A percentile compares a stretch with the other conserved stretches of the same genome.
phyloP scores from a whole-genome alignment of 352 stramenopile genomes.

The Thraustotheca clavata region DNA sequence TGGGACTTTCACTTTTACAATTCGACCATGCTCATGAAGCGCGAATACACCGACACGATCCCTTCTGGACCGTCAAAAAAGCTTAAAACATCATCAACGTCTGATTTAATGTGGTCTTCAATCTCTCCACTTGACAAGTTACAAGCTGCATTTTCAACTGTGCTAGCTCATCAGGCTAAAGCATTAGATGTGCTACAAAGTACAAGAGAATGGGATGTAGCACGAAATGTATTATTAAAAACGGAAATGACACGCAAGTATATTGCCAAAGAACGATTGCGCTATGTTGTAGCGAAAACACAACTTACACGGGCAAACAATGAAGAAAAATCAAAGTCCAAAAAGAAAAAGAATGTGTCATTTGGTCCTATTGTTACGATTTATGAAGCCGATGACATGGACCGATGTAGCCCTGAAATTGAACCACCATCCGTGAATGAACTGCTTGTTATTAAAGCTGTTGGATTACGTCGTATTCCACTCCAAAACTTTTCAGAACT shows the following conservation, averaged over 20 bases:
- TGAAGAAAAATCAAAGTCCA: not conserved
- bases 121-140: not conserved
- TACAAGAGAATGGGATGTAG: conserved; percentile 9
- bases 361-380: not conserved
- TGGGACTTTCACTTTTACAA: not conserved
- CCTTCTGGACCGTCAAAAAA: not conserved
- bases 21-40: conserved; percentile 7
- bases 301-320: not conserved
- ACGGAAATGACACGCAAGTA: conserved; percentile 6
- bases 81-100: not conserved
- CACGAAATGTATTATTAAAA: conserved; percentile 3
- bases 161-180: conserved; percentile 2
- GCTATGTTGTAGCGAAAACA: not conserved
- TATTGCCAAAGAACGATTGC: conserved; percentile 7
- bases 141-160: not conserved
- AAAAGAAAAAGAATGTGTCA: not conserved
- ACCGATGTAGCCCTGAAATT: not conserved
- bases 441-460: conserved; percentile 7
- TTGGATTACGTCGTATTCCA: conserved; percentile 7
- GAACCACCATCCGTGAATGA: not conserved
- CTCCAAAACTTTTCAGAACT: conserved; percentile 18
- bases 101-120: not conserved
- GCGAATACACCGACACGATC: not conserved
- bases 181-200: conserved; percentile 1
- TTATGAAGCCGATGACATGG: not conserved